Evolutionary conservation across 2,329 filamentous ascomycete species (phyloP).

Genomic region (Trichoderma arundinaceum): DNA sequence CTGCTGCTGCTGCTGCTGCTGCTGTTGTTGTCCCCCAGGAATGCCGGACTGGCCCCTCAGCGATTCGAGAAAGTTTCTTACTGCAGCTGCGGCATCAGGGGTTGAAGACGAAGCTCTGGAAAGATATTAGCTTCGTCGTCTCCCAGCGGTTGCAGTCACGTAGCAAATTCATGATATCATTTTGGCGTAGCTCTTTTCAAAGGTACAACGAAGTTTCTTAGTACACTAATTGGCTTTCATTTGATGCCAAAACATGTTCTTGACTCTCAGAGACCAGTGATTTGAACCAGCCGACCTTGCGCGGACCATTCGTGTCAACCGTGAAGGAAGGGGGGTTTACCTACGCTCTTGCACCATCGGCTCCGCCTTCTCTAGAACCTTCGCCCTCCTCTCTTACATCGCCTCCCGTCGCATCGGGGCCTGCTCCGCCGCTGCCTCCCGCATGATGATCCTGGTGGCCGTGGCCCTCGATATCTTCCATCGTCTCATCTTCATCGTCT

Average conservation of each 20-base stretch:
- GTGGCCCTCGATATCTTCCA: slow-evolving; percentile 70
- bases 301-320: slow-evolving; percentile 36
- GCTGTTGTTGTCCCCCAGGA: slow-evolving; percentile 46
- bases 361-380: slow-evolving; percentile 86
- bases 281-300: slow-evolving; percentile 36
- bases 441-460: slow-evolving; percentile 62
- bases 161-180: slow-evolving; percentile 32
- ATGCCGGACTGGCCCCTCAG: slow-evolving; percentile 63
- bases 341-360: slow-evolving; percentile 99
- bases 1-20: slow-evolving; percentile 37
- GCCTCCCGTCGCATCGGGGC: slow-evolving; percentile 84
- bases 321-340: slow-evolving; percentile 56
- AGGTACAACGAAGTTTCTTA: slow-evolving; percentile 42
- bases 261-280: slow-evolving; percentile 30
- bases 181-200: slow-evolving; percentile 37
- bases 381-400: slow-evolving; percentile 91
- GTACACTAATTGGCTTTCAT: slow-evolving; percentile 42
- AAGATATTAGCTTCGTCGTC: slow-evolving; percentile 36
- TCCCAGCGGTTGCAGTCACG: slow-evolving; percentile 13
- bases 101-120: slow-evolving; percentile 64
- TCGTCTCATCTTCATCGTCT: slow-evolving; percentile 61
- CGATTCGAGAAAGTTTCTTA: slow-evolving; percentile 88
- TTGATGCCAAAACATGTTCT: slow-evolving; percentile 28
- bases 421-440: slow-evolving; percentile 78
- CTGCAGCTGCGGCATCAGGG: slow-evolving; percentile 74